Evolutionary conservation across 495 filamentous ascomycete species (phyloP), one percentile per base, ranked within the genome.

Genomic region (Aspergillus conjunctus): DNA sequence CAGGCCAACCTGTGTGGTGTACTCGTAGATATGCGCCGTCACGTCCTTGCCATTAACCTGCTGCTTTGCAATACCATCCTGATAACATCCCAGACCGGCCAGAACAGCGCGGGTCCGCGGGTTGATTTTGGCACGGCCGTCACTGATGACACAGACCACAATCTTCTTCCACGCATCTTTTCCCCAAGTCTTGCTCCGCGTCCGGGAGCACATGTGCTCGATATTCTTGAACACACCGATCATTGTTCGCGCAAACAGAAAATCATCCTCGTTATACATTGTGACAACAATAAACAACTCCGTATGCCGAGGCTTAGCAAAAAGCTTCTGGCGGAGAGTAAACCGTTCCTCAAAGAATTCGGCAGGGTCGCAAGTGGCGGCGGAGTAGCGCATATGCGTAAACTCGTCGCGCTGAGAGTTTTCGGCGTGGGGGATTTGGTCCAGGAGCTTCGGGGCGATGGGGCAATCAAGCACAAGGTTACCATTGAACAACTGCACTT

Each of bases 91-190:
- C 82, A 99, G 85, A 79, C 85, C 95, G 7, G 95, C 92, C 53
- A 99, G 73, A 30, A 98, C 87, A 44, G 93, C 92, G 63, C 88
- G 85, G 8, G 95, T 98, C 54, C 95, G 82, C 2, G 91, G 88
- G 71, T 97, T 96, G 74, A 99, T 98, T 80, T 99, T 99, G 44
- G 88, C 91, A 87, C 94, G 94, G 58, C 95, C 95, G 66, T 99
- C 95, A 62, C 93, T 97, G 58, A 99, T 93, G 18, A 99, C 87
- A 70, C 95, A 99, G 15, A 99, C 95, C 12, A 99, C 95, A 62
- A 99, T 96, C 80, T 98, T 98, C 79, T 98, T 98, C 95, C 95
- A 99, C 5, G 93, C 91, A 67, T 99, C 94, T 73, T 91, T 92
- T 59, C 95, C 95, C 95, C 95, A 99, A 1, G 93, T 99, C 75